Conservation (phyloP, 352 stramenopile genomes). For the Phytophthora constricta region DNA sequence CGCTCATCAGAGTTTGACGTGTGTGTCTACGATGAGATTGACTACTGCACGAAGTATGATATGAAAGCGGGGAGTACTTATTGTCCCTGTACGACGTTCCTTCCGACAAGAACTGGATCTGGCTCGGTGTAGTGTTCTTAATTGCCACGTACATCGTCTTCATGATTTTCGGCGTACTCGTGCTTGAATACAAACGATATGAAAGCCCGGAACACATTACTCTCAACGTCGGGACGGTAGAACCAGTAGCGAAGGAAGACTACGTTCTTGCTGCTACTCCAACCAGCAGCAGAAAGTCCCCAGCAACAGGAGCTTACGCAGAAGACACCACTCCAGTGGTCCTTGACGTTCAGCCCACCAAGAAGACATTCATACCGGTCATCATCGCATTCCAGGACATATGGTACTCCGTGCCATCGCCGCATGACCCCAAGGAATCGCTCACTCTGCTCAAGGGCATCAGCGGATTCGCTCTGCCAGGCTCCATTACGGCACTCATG, state of each 20-base stretch:
- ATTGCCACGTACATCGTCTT: not conserved
- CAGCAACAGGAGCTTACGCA: not conserved
- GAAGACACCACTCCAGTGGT: not conserved
- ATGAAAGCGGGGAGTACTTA: not conserved
- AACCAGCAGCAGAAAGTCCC: not conserved
- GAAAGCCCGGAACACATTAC: not conserved
- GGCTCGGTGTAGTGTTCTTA: not conserved
- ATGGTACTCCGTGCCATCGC: constrained; percentile 30
- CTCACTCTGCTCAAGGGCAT: constrained; percentile 61
- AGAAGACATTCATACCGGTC: constrained; percentile 15
- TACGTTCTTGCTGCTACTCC: constrained; percentile 13
- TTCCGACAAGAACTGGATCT: not conserved
- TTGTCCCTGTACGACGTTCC: not conserved
- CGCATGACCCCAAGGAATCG: constrained; percentile 35
- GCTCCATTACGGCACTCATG: constrained; percentile 53
- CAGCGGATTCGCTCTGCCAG: constrained; percentile 35
- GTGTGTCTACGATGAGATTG: not conserved
- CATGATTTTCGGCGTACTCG: not conserved
- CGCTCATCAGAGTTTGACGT: not conserved
- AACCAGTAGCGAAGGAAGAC: constrained; percentile 5
- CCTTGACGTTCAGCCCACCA: not conserved
- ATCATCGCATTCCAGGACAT: constrained; percentile 29
- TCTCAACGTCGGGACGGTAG: not conserved
- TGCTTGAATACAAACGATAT: not conserved
- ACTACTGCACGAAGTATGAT: not conserved